These are phyloP conservation scores for Penicillium riverlandense DNA, from an alignment of 495 filamentous ascomycete species.

Conservation along the genomic window DNA sequence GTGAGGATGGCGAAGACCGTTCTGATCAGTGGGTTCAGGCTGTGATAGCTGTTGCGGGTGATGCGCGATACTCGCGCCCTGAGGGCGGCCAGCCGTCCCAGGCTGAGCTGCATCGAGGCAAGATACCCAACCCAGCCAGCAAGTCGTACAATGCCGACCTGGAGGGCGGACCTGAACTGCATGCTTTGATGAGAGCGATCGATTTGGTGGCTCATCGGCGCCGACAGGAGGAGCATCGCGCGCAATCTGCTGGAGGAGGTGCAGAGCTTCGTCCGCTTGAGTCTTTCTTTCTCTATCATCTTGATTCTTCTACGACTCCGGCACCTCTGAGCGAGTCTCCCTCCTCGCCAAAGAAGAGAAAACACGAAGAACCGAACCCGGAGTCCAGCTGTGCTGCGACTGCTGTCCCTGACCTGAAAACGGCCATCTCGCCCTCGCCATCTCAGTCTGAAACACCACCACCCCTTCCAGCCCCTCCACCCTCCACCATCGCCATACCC, in stretches of 20 bases:
- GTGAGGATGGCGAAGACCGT: constrained; percentile 12
- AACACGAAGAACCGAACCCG: constrained; percentile 10
- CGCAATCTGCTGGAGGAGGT: neutral
- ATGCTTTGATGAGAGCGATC: constrained; percentile 80
- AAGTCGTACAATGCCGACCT: constrained; percentile 23
- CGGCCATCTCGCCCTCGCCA: too few species aligned
- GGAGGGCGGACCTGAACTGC: constrained; percentile 68
- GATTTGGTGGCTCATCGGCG: constrained; percentile 75
- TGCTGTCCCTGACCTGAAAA: too few species aligned
- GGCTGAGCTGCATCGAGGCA: constrained; percentile 11
- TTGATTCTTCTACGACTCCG: neutral
- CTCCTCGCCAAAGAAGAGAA: constrained; percentile 14
- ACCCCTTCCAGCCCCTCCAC: constrained; percentile 12
- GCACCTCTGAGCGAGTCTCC: neutral
- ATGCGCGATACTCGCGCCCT: constrained; percentile 60
- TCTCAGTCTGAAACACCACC: neutral
- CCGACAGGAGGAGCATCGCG: constrained; percentile 13
- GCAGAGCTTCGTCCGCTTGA: constrained; percentile 27
- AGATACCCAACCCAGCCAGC: constrained; percentile 22
- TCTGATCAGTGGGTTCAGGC: constrained; percentile 26
- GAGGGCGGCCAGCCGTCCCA: constrained; percentile 29
- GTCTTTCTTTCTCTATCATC: constrained; percentile 25
- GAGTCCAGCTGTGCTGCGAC: constrained; percentile 4
- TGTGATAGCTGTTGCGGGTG: constrained; percentile 68
- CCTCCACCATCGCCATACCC: neutral